phyloP scores from a whole-genome alignment of 257 asterid species.

The Solanum pimpinellifolium region DNA sequence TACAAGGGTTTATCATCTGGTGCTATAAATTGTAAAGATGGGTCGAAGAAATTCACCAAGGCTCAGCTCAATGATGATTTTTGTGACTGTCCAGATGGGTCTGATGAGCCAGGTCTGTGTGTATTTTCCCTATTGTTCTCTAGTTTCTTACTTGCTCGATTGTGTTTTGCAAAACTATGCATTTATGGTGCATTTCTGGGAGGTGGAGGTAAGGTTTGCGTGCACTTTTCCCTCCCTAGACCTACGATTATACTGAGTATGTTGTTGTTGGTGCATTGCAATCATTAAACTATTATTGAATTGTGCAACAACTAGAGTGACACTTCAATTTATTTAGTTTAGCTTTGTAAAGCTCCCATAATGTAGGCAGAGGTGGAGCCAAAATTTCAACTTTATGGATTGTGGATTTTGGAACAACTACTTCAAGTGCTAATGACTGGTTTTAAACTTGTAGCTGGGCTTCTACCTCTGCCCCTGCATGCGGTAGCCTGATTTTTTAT shows the following conservation, averaged over 20 bases:
- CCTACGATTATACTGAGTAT: background rate
- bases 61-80: slow-evolving; percentile 87
- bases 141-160: background rate
- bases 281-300: background rate
- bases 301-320: background rate
- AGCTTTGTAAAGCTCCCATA: background rate
- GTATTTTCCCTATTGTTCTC: background rate
- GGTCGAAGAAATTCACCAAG: slow-evolving; percentile 49
- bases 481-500: background rate
- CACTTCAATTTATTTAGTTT: background rate
- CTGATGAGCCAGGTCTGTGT: slow-evolving; percentile 89
- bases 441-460: background rate
- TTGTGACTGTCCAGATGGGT: slow-evolving; percentile 93
- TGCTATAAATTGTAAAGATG: slow-evolving; percentile 74
- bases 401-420: background rate
- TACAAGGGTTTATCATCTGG: slow-evolving; percentile 35
- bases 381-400: background rate
- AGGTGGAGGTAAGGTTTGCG: background rate
- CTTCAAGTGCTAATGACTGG: background rate
- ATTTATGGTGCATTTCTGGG: background rate
- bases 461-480: background rate
- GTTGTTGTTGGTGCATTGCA: background rate
- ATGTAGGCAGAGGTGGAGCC: background rate
- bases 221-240: background rate
- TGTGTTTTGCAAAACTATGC: background rate